Evolutionary conservation across 108 stramenopile species (phyloP).

Genomic region (Pseudonitzschia pungens): DNA sequence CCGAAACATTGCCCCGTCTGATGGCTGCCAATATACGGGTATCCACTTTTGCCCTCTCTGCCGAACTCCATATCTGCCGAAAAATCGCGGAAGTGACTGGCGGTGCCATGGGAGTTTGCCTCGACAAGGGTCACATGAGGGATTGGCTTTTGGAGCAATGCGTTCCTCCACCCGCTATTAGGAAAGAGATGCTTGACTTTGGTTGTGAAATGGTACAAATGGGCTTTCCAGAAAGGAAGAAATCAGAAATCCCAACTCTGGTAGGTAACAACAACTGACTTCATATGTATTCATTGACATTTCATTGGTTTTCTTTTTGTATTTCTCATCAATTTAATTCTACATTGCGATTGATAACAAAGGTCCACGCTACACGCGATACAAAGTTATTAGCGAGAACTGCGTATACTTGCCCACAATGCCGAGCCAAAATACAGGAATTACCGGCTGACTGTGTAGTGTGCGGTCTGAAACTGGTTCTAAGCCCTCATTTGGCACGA

Average conservation of each 20-base stretch:
- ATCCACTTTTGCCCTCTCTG: slow-evolving; percentile 62
- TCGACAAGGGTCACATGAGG: slow-evolving; percentile 73
- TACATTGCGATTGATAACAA: neutral
- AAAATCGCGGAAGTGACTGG: slow-evolving; percentile 76
- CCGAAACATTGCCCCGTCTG: slow-evolving; percentile 69
- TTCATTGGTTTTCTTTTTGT: neutral
- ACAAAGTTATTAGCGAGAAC: slow-evolving; percentile 67
- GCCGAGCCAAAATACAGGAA: slow-evolving; percentile 70
- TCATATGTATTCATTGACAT: neutral
- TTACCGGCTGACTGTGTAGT: slow-evolving; percentile 86
- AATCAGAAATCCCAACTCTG: slow-evolving; percentile 68
- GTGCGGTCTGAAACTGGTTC: slow-evolving; percentile 84
- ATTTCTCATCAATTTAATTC: neutral
- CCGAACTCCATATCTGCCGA: slow-evolving; percentile 83
- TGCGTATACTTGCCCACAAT: slow-evolving; percentile 81
- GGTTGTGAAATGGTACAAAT: slow-evolving; percentile 82
- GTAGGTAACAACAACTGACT: neutral
- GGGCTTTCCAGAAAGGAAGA: slow-evolving; percentile 78
- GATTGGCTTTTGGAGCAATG: slow-evolving; percentile 73
- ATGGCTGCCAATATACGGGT: slow-evolving; percentile 68
- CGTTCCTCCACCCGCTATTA: slow-evolving; percentile 65
- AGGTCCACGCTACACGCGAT: slow-evolving; percentile 61
- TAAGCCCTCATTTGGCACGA: slow-evolving; percentile 84
- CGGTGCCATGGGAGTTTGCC: slow-evolving; percentile 71
- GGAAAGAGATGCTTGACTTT: slow-evolving; percentile 9